Evolutionary conservation across 164 flowering plant genomes (phyloP).

Genomic region (Stephania cephalantha): DNA sequence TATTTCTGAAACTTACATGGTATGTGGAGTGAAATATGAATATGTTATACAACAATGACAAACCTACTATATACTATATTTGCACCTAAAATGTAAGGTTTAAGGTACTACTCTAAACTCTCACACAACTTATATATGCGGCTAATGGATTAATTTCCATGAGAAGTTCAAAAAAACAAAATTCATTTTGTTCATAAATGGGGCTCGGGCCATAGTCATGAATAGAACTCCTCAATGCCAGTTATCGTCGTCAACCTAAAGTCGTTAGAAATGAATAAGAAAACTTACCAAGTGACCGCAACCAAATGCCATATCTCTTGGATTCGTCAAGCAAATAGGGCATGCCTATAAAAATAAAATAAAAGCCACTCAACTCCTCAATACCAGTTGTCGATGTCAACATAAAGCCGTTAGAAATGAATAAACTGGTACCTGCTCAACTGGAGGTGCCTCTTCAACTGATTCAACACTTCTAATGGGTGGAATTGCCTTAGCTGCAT

Average conservation of each 20-base stretch:
- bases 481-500: conserved; percentile 25
- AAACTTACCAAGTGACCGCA: conserved; percentile 77
- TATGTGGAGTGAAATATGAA: no score
- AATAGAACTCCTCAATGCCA: not conserved
- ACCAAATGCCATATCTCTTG: conserved; percentile 82
- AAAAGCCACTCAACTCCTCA: not conserved
- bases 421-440: conserved; percentile 38
- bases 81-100: no score
- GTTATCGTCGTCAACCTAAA: no score
- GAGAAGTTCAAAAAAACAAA: no score
- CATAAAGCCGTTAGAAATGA: not conserved
- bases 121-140: no score
- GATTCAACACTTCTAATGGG: conserved; percentile 18
- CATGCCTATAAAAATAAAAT: conserved; percentile 41
- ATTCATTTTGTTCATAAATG: no score
- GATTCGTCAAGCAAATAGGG: conserved; percentile 78
- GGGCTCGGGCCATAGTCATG: not conserved
- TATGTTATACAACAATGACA: no score
- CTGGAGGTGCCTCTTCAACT: conserved; percentile 16
- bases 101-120: no score
- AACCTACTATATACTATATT: no score
- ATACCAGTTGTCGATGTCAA: not conserved
- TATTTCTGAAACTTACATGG: not conserved
- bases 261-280: not conserved
- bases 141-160: no score